Conservation (phyloP, 805 yeast genomes). For the Isabelozyma gotoi region DNA sequence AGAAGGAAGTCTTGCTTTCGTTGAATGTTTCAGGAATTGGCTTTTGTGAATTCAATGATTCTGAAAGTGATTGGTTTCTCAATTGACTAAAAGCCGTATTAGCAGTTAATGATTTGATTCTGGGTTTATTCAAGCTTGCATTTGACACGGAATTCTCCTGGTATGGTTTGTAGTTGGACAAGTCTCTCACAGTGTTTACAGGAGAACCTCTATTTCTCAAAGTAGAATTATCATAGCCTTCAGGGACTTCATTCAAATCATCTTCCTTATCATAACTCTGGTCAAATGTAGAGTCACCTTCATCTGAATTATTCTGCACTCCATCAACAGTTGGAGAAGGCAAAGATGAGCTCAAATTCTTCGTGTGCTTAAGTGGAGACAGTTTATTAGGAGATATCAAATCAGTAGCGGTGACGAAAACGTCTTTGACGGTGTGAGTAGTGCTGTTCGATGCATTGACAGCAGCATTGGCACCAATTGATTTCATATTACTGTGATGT, state of each 20-base stretch:
- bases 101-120: conserved; percentile 26
- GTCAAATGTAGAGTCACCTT: no score
- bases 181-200: conserved; percentile 3
- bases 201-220: conserved; percentile 10
- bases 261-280: no score
- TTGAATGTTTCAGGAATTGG: not conserved
- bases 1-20: conserved; percentile 2
- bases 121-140: conserved; percentile 12
- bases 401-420: conserved; percentile 23
- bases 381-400: conserved; percentile 10
- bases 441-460: conserved; percentile 10
- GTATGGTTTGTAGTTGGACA: not conserved
- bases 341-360: not conserved
- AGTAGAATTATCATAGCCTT: conserved; percentile 2
- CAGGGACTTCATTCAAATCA: conserved; percentile 5
- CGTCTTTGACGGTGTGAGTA: conserved; percentile 14
- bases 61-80: conserved; percentile 13
- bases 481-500: conserved; percentile 13
- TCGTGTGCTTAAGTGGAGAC: not conserved
- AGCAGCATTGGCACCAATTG: conserved; percentile 15
- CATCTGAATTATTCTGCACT: not conserved
- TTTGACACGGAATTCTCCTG: not conserved
- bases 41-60: not conserved
- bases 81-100: conserved; percentile 39
- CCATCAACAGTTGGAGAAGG: not conserved